phyloP scores from a whole-genome alignment of 345 rosid species.

The Acer campestre region DNA sequence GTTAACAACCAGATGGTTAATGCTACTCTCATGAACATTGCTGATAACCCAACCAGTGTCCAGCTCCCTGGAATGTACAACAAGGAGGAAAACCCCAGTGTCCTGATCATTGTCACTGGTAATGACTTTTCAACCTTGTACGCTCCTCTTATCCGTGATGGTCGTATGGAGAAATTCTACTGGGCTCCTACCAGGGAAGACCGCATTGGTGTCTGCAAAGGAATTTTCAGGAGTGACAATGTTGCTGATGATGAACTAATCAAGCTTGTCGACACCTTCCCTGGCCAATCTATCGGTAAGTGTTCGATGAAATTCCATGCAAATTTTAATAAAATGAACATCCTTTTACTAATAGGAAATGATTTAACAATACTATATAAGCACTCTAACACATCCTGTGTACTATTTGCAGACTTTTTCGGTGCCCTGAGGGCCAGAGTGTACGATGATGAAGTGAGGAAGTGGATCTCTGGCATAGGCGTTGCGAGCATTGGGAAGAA shows the following conservation, averaged over 20 bases:
- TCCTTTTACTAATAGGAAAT: background rate
- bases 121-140: constrained; percentile 98
- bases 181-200: constrained; percentile 98
- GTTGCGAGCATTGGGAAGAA: constrained; percentile 67
- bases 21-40: constrained; percentile 99
- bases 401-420: constrained; percentile 67
- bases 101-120: constrained; percentile 94
- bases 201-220: constrained; percentile 87
- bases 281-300: constrained; percentile 94
- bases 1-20: constrained; percentile 99
- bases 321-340: background rate
- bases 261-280: constrained; percentile 83
- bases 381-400: too few relatives aligned
- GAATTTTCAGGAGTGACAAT: constrained; percentile 76
- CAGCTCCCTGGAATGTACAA: constrained; percentile 99
- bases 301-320: background rate
- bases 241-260: constrained; percentile 53
- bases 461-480: constrained; percentile 68
- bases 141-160: constrained; percentile 98
- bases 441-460: constrained; percentile 96
- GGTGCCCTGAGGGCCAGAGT: constrained; percentile 97
- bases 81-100: constrained; percentile 95
- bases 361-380: too few relatives aligned
- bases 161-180: constrained; percentile 99
- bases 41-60: constrained; percentile 88